phyloP scores from a whole-genome alignment of 257 asterid species.

The Lycium ferocissimum region DNA sequence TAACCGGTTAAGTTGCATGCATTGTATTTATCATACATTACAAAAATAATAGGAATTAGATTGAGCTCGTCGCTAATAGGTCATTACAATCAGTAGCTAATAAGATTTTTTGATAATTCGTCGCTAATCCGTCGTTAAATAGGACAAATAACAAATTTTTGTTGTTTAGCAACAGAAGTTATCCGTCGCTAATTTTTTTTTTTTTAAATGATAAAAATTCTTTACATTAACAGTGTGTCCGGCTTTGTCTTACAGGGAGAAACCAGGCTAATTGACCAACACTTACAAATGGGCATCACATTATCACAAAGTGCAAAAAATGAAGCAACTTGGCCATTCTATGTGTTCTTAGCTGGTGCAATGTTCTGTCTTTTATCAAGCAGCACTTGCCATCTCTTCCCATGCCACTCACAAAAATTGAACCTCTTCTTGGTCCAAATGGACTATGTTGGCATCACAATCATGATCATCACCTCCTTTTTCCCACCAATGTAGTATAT shows the following conservation, averaged over 20 bases:
- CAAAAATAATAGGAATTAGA: background rate
- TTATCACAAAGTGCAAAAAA: constrained; percentile 37
- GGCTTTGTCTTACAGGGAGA: too few relatives aligned
- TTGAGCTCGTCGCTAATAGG: background rate
- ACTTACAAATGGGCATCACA: constrained; percentile 38
- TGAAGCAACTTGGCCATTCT: constrained; percentile 80
- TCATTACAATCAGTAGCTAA: too few relatives aligned
- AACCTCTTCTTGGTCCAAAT: constrained; percentile 65
- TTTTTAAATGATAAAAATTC: too few relatives aligned
- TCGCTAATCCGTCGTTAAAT: too few relatives aligned
- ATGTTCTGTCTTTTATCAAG: constrained; percentile 95
- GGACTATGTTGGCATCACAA: constrained; percentile 89
- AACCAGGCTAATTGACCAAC: background rate
- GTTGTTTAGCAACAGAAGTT: too few relatives aligned
- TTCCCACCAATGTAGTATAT: constrained; percentile 37
- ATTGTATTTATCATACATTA: too few relatives aligned
- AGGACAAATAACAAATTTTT: too few relatives aligned
- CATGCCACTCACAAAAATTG: constrained; percentile 71
- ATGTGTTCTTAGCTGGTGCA: constrained; percentile 76
- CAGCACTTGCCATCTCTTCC: constrained; percentile 85
- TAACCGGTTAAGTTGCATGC: background rate
- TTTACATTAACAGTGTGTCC: too few relatives aligned
- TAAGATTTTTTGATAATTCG: too few relatives aligned
- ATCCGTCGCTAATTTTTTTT: too few relatives aligned
- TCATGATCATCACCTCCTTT: constrained; percentile 94